phyloP scores from a whole-genome alignment of 2,329 filamentous ascomycete genomes.

The Magnaporthiopsis poae region DNA sequence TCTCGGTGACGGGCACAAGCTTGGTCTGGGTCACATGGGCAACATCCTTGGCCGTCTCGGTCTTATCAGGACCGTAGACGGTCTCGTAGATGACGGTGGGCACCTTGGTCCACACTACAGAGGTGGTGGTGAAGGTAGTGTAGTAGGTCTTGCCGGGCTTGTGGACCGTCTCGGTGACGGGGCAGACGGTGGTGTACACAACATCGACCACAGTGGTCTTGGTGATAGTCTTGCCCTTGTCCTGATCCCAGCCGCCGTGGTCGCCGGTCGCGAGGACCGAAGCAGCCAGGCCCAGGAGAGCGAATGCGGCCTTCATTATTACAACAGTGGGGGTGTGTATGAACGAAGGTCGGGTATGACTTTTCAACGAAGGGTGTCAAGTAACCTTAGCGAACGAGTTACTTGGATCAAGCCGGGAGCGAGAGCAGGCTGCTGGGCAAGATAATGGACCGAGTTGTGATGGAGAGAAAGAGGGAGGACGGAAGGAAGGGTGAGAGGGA shows the following conservation, averaged over 20 bases:
- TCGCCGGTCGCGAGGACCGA: constrained; percentile 20
- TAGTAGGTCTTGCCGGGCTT: constrained; percentile 27
- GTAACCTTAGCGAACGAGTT: constrained; percentile 23
- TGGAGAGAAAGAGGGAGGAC: constrained; percentile 11
- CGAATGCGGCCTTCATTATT: constrained; percentile 23
- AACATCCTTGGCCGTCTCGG: constrained; percentile 26
- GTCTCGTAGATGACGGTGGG: constrained; percentile 23
- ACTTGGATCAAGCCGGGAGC: constrained; percentile 13
- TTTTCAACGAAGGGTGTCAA: constrained; percentile 16
- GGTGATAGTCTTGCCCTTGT: constrained; percentile 9
- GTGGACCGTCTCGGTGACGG: constrained; percentile 26
- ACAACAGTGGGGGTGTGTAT: constrained; percentile 9
- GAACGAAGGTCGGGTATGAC: constrained; percentile 10
- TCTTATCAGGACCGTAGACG: constrained; percentile 25
- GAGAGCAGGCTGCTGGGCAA: constrained; percentile 14
- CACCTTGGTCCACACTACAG: constrained; percentile 25
- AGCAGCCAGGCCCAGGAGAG: constrained; percentile 21
- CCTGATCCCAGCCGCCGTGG: constrained; percentile 12
- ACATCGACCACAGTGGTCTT: constrained; percentile 24
- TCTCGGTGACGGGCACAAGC: constrained; percentile 35
- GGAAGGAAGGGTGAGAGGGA: constrained; percentile 5
- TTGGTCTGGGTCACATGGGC: constrained; percentile 33
- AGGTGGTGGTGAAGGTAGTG: constrained; percentile 33
- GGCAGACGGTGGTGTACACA: constrained; percentile 30
- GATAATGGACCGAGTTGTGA: constrained; percentile 12